Evolutionary conservation across 352 stramenopile species (phyloP).

Genomic region (Nothophytophthora sp.): DNA sequence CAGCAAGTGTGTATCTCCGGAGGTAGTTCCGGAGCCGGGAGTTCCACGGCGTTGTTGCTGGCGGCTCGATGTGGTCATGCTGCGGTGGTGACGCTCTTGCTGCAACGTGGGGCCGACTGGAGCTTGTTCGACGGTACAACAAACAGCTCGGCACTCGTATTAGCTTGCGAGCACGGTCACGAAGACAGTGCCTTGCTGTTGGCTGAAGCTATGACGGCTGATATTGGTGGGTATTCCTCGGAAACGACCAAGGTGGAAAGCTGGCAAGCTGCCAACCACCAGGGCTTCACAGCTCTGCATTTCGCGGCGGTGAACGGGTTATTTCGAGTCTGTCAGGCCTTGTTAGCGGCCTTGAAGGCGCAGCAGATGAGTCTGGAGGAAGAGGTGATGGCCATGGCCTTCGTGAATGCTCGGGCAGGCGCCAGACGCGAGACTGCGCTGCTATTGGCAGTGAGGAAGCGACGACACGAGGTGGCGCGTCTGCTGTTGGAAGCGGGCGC

Average conservation of each 20-base stretch:
- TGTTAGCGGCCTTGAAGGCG: constrained; percentile 40
- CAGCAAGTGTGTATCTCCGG: constrained; percentile 17
- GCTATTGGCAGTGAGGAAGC: constrained; percentile 66
- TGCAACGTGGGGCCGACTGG: constrained; percentile 47
- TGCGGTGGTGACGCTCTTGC: constrained; percentile 75
- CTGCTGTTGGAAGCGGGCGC: constrained; percentile 45
- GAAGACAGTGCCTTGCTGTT: constrained; percentile 56
- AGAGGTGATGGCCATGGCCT: constrained; percentile 36
- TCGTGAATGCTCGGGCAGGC: constrained; percentile 26
- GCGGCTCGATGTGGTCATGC: constrained; percentile 92
- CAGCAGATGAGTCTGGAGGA: constrained; percentile 29
- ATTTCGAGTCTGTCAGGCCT: constrained; percentile 23
- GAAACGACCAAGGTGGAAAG: constrained; percentile 7
- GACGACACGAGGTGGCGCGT: constrained; percentile 39
- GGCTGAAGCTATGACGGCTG: constrained; percentile 20
- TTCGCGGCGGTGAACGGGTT: constrained; percentile 53
- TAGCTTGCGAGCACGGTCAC: constrained; percentile 51
- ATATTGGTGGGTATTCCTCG: neutral
- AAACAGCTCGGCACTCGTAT: constrained; percentile 52
- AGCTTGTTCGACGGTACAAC: constrained; percentile 35
- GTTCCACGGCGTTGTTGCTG: constrained; percentile 70
- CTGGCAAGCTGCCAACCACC: constrained; percentile 50
- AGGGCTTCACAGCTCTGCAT: constrained; percentile 68
- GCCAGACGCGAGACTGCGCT: constrained; percentile 57
- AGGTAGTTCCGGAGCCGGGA: constrained; percentile 1